phyloP scores from a whole-genome alignment of 2,329 filamentous ascomycete species.

The Aspergillaceae sp. region DNA sequence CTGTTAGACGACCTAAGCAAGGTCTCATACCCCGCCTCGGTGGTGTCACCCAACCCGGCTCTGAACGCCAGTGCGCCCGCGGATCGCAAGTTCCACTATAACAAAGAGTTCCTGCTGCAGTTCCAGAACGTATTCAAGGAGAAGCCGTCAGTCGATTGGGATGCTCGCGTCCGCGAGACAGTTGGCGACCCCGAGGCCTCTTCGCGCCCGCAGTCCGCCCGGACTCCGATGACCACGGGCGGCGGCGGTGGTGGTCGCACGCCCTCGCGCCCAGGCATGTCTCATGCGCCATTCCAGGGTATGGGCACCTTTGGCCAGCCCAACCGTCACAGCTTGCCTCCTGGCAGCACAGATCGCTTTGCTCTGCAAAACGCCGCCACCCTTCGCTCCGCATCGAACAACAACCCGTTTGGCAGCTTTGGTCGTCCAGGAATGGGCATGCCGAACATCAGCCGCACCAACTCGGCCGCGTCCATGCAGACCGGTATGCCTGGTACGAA shows the following conservation, averaged over 20 bases:
- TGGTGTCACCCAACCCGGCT: slow-evolving; percentile 84
- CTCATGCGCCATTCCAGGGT: slow-evolving; percentile 37
- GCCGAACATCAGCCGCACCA: slow-evolving; percentile 50
- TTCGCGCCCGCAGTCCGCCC: slow-evolving; percentile 52
- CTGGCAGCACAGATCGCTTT: slow-evolving; percentile 72
- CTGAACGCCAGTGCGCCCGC: slow-evolving; percentile 66
- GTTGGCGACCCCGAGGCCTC: slow-evolving; percentile 62
- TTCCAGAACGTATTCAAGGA: slow-evolving; percentile 96
- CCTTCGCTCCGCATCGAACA: slow-evolving; percentile 34
- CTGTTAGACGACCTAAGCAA: slow-evolving; percentile 74
- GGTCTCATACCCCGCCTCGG: slow-evolving; percentile 71
- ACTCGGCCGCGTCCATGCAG: slow-evolving; percentile 44
- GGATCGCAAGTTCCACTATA: slow-evolving; percentile 83
- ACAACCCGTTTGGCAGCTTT: slow-evolving; percentile 53
- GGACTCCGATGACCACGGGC: slow-evolving; percentile 36
- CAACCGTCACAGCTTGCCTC: slow-evolving; percentile 53
- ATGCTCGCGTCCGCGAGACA: slow-evolving; percentile 74
- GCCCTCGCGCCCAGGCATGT: slow-evolving; percentile 42
- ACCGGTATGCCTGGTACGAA: slow-evolving; percentile 61
- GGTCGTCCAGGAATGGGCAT: slow-evolving; percentile 55
- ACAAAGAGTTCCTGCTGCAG: slow-evolving; percentile 88
- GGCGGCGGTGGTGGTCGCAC: slow-evolving; percentile 34
- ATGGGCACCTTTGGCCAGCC: slow-evolving; percentile 63
- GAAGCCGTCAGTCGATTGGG: slow-evolving; percentile 90
- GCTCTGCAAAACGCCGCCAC: slow-evolving; percentile 48